Evolutionary conservation across 768 basidiomycete species (phyloP).

Genomic region (Mycena alexandri): DNA sequence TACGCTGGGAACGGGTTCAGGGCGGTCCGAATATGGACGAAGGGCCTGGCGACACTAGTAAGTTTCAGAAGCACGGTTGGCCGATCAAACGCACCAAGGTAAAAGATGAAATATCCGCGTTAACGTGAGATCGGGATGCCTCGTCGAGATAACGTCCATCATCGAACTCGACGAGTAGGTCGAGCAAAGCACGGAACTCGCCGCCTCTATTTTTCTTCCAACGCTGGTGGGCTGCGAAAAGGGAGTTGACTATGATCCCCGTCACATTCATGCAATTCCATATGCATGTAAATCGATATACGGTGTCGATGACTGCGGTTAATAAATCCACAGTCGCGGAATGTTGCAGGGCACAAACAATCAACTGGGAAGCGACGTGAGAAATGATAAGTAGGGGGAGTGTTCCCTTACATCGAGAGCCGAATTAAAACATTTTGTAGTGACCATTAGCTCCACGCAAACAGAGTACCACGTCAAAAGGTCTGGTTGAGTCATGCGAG

Average conservation of each 20-base stretch:
- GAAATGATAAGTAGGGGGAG: constrained; percentile 1
- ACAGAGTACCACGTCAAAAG: constrained; percentile 70
- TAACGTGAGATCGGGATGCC: constrained; percentile 69
- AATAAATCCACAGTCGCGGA: constrained; percentile 66
- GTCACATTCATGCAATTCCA: constrained; percentile 84
- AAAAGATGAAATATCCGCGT: constrained; percentile 70
- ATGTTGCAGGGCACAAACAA: constrained; percentile 65
- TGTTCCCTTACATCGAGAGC: constrained; percentile 71
- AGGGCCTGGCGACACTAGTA: constrained; percentile 54
- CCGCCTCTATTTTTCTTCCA: constrained; percentile 73
- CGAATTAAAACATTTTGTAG: constrained; percentile 73
- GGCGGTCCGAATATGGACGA: constrained; percentile 56
- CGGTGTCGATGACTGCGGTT: constrained; percentile 73
- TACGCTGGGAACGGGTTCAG: constrained; percentile 58
- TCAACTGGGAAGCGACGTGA: constrained; percentile 55
- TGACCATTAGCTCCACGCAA: constrained; percentile 70
- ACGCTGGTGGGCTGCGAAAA: constrained; percentile 71
- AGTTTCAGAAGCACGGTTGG: not conserved
- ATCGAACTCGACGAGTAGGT: constrained; percentile 75
- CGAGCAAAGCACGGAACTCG: constrained; percentile 74
- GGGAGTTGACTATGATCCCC: constrained; percentile 65
- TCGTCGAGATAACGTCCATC: constrained; percentile 67
- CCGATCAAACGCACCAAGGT: constrained; percentile 61
- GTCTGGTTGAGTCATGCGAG: constrained; percentile 48
- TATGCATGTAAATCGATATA: constrained; percentile 78